Evolutionary conservation across 805 yeast species (phyloP).

Genomic region (Metschnikowia arizonensis): DNA sequence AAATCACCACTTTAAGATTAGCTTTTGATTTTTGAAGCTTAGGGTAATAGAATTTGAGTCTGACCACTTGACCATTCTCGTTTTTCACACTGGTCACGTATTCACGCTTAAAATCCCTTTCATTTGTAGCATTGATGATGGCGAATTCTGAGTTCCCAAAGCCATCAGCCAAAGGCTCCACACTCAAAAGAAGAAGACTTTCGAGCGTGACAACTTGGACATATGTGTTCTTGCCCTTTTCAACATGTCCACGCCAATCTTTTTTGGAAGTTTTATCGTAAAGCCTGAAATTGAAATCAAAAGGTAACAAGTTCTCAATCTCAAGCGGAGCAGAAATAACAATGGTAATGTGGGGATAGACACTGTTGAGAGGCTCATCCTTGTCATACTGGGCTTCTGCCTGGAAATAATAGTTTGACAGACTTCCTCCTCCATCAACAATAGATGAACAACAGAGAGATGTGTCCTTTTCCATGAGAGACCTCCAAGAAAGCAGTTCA

Average conservation of each 20-base stretch:
- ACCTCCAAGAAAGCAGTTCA: conserved; percentile 61
- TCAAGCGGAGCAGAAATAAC: conserved; percentile 81
- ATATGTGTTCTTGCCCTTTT: conserved; percentile 62
- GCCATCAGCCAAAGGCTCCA: conserved; percentile 59
- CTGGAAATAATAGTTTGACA: conserved; percentile 60
- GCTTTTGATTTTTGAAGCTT: conserved; percentile 48
- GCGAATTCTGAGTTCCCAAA: conserved; percentile 69
- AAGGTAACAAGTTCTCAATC: conserved; percentile 80
- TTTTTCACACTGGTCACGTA: conserved; percentile 46
- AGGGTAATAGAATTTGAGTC: conserved; percentile 61
- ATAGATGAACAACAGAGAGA: conserved; percentile 58
- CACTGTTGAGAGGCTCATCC: conserved; percentile 64
- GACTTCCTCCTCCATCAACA: conserved; percentile 28
- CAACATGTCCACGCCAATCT: conserved; percentile 61
- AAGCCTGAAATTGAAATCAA: conserved; percentile 67
- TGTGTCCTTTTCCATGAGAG: conserved; percentile 44
- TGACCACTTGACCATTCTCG: conserved; percentile 63
- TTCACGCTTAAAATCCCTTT: conserved; percentile 57
- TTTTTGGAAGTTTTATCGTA: conserved; percentile 68
- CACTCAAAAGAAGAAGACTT: conserved; percentile 66
- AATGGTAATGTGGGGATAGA: conserved; percentile 82
- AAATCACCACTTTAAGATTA: conserved; percentile 65
- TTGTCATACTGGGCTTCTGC: conserved; percentile 61
- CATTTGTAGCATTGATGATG: conserved; percentile 57
- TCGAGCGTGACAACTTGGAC: conserved; percentile 78